Evolutionary conservation across 73 alveolate genomes (phyloP).

Genomic region (Paramecium pentaurelia): DNA sequence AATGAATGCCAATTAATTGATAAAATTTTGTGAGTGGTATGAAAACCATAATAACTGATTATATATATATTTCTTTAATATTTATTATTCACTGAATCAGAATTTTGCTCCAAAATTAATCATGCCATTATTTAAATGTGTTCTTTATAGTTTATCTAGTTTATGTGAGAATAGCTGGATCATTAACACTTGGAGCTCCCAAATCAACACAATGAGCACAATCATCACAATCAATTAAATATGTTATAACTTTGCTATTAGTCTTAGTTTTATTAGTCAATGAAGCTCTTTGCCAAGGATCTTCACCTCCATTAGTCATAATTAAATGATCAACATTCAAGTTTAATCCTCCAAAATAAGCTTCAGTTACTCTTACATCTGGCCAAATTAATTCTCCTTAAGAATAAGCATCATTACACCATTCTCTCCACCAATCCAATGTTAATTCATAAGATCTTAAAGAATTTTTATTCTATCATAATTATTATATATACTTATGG

Average conservation of each 20-base stretch:
- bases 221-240: slow-evolving; percentile 58
- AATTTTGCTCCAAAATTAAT: not conserved
- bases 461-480: slow-evolving; percentile 34
- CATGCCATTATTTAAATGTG: not conserved
- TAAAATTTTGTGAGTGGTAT: slow-evolving; percentile 79
- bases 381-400: slow-evolving; percentile 60
- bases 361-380: slow-evolving; percentile 59
- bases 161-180: slow-evolving; percentile 3
- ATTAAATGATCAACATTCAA: slow-evolving; percentile 62
- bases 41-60: slow-evolving; percentile 7
- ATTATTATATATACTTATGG: not conserved
- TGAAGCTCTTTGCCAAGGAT: slow-evolving; percentile 75
- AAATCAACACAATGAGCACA: slow-evolving; percentile 79
- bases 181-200: slow-evolving; percentile 51
- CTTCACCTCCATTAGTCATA: slow-evolving; percentile 71
- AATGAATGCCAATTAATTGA: slow-evolving; percentile 69
- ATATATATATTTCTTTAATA: not conserved
- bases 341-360: slow-evolving; percentile 61
- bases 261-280: not conserved
- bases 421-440: slow-evolving; percentile 60
- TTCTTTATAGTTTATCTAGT: not conserved
- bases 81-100: not conserved
- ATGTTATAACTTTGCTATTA: slow-evolving; percentile 37
- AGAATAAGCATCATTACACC: slow-evolving; percentile 65
- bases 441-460: slow-evolving; percentile 48